phyloP scores from a whole-genome alignment of 2,329 filamentous ascomycete genomes.

The Sporothrix euskadiensis region DNA sequence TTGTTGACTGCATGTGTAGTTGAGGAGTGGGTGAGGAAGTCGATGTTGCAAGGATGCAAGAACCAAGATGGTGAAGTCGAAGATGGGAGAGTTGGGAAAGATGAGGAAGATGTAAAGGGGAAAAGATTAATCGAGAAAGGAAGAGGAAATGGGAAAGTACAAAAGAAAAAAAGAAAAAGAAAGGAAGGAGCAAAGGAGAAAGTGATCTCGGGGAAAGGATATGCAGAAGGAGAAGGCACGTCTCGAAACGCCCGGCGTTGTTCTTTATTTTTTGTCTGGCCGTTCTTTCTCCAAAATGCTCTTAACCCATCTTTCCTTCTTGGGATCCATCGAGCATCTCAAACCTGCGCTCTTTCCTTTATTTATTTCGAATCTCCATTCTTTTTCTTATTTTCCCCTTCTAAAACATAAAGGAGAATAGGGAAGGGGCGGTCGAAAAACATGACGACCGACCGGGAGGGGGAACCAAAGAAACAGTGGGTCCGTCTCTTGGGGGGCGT shows the following conservation, averaged over 20 bases:
- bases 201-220: neutral
- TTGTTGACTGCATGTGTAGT: neutral
- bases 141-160: neutral
- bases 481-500: neutral
- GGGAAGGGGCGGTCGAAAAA: slow-evolving; percentile 26
- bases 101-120: neutral
- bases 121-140: neutral
- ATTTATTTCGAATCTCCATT: slow-evolving; percentile 14
- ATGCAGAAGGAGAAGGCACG: slow-evolving; percentile 13
- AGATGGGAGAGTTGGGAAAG: neutral
- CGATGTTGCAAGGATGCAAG: neutral
- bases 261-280: slow-evolving; percentile 12
- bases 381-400: slow-evolving; percentile 18
- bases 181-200: slow-evolving; percentile 1
- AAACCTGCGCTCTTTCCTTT: slow-evolving; percentile 15
- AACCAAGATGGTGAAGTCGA: neutral
- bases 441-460: slow-evolving; percentile 30
- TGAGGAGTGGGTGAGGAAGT: neutral
- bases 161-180: neutral
- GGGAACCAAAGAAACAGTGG: slow-evolving; percentile 14
- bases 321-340: neutral
- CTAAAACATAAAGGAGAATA: neutral
- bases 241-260: slow-evolving; percentile 9
- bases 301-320: slow-evolving; percentile 13
- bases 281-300: slow-evolving; percentile 21